Evolutionary conservation across 2,329 filamentous ascomycete species (phyloP).

Genomic region (Simplicillium aogashimaense): DNA sequence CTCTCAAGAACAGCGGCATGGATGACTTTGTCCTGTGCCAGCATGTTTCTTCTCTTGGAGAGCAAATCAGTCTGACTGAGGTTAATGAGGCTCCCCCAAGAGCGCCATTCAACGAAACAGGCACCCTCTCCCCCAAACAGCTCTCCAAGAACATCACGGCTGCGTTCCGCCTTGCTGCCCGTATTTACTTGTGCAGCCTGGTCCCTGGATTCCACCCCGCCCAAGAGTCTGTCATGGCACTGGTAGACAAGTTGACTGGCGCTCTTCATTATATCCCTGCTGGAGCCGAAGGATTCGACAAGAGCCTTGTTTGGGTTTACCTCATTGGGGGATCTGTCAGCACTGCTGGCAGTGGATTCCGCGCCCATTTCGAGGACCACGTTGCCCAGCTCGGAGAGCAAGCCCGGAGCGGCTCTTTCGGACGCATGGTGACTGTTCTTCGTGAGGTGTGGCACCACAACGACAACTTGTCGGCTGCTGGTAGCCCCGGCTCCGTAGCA

Average conservation of each 20-base stretch:
- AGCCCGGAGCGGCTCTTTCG: conserved; percentile 76
- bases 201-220: conserved; percentile 77
- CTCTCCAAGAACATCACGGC: conserved; percentile 81
- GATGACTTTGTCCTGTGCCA: conserved; percentile 80
- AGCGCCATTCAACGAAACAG: conserved; percentile 56
- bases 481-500: conserved; percentile 23
- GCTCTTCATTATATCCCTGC: conserved; percentile 75
- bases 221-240: conserved; percentile 62
- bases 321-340: conserved; percentile 78
- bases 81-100: conserved; percentile 46
- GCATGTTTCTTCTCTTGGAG: conserved; percentile 79
- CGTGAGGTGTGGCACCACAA: conserved; percentile 79
- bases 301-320: conserved; percentile 86
- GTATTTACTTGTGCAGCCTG: conserved; percentile 93
- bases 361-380: conserved; percentile 67
- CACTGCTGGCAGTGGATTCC: conserved; percentile 62
- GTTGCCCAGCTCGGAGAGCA: conserved; percentile 64
- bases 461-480: conserved; percentile 35
- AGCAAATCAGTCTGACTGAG: conserved; percentile 79
- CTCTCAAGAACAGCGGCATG: conserved; percentile 72
- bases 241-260: conserved; percentile 69
- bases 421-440: conserved; percentile 68
- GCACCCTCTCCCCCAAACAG: conserved; percentile 71
- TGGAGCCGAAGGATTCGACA: conserved; percentile 75
- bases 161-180: conserved; percentile 82